A percentile compares a stretch with the other conserved stretches of the same genome.
phyloP scores from a whole-genome alignment of 164 flowering plant genomes.

The Chloranthus sessilifolius region DNA sequence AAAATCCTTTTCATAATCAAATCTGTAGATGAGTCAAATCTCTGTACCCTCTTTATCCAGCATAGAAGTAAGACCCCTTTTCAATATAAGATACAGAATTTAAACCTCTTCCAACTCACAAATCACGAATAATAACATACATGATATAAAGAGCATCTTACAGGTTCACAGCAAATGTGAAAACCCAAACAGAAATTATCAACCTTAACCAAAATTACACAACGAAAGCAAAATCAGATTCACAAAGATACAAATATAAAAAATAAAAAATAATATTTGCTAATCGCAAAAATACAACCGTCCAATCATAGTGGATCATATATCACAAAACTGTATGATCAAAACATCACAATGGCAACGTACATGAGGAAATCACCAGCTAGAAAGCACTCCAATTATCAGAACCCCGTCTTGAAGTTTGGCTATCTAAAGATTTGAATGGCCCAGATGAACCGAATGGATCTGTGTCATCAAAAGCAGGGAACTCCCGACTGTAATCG shows the following conservation, averaged over 20 bases:
- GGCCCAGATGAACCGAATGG: slow-evolving; percentile 87
- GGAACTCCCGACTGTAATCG: slow-evolving; percentile 17
- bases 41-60: no score
- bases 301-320: background rate
- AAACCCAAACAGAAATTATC: background rate
- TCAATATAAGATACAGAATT: background rate
- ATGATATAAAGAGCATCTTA: slow-evolving; percentile 5
- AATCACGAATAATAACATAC: background rate
- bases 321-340: background rate
- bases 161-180: background rate
- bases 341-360: background rate
- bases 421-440: slow-evolving; percentile 52
- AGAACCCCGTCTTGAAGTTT: slow-evolving; percentile 39
- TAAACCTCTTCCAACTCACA: slow-evolving; percentile 1
- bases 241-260: background rate
- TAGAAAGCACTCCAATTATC: slow-evolving; percentile 63
- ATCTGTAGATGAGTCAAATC: no score
- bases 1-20: no score
- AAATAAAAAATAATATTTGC: no score
- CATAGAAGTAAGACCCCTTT: no score
- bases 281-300: slow-evolving; percentile 6
- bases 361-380: background rate
- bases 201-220: background rate
- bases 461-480: slow-evolving; percentile 78
- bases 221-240: background rate